These are phyloP conservation scores for Fusarium xylarioides DNA, from an alignment of 2,329 filamentous ascomycete species.

Conservation along the genomic window DNA sequence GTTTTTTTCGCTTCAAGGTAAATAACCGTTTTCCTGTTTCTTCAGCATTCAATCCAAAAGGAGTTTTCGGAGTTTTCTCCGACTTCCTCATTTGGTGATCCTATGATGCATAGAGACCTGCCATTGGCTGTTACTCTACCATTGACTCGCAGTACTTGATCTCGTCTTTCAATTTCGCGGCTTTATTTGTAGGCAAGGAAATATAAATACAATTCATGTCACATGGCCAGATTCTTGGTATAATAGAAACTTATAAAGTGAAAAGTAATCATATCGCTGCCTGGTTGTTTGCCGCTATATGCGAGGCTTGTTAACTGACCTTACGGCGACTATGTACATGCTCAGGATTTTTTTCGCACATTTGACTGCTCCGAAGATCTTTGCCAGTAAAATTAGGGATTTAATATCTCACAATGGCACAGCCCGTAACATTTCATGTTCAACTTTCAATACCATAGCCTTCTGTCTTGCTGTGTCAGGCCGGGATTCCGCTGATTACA, in stretches of 20 bases:
- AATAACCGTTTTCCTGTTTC: background rate
- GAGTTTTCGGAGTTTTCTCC: slow-evolving; percentile 39
- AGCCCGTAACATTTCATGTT: background rate
- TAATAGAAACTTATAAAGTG: background rate
- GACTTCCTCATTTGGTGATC: slow-evolving; percentile 31
- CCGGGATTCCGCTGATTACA: slow-evolving; percentile 1
- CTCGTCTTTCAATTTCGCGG: background rate
- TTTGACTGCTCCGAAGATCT: background rate
- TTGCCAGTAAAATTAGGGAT: background rate
- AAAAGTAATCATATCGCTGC: background rate
- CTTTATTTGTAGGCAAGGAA: background rate
- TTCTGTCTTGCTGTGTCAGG: background rate
- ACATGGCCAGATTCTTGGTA: too few relatives aligned
- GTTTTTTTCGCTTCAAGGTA: background rate
- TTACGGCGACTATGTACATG: background rate
- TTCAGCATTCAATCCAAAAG: slow-evolving; percentile 4
- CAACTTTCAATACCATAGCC: background rate
- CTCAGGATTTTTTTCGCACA: background rate
- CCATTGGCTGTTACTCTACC: slow-evolving; percentile 24
- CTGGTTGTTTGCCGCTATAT: background rate
- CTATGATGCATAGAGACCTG: background rate
- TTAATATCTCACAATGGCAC: background rate
- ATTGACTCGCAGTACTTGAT: background rate
- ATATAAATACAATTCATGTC: too few relatives aligned
- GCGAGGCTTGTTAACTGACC: background rate